These are phyloP conservation scores for Pestalotiopsis sp. DNA, from an alignment of 2,329 filamentous ascomycete species.

Conservation along the genomic window DNA sequence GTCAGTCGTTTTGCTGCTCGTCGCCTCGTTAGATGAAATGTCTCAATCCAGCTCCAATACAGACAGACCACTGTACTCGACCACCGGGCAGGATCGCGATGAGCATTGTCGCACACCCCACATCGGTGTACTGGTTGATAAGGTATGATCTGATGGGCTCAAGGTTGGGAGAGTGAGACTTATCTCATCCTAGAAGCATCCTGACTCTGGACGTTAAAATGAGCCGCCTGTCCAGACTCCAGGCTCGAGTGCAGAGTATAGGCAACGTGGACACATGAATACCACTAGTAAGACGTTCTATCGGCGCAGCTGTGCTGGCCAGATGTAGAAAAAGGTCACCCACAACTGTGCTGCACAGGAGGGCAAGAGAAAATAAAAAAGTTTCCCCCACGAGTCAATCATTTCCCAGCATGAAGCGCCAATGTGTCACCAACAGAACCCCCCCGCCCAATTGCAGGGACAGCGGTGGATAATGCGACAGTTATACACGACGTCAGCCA, in stretches of 20 bases:
- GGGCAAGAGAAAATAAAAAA: neutral
- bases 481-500: conserved; percentile 9
- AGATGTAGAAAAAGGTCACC: neutral
- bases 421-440: conserved; percentile 3
- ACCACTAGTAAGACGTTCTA: neutral
- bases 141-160: conserved; percentile 7
- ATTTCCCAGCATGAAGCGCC: neutral
- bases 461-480: conserved; percentile 2
- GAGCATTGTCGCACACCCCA: neutral
- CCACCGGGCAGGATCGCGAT: neutral
- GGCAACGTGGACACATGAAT: neutral
- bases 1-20: neutral
- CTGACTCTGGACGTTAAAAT: neutral
- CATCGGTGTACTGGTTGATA: neutral
- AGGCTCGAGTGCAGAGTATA: neutral
- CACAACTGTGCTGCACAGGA: neutral
- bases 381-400: neutral
- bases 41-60: conserved; percentile 1
- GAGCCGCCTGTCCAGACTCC: neutral
- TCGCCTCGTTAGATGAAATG: neutral
- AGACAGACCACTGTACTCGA: neutral
- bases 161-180: conserved; percentile 1
- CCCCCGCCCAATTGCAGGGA: neutral
- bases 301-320: neutral
- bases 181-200: neutral